Base-by-base conservation (phyloP, 75 land plant genomes). In the Pinus albicaulis region DNA sequence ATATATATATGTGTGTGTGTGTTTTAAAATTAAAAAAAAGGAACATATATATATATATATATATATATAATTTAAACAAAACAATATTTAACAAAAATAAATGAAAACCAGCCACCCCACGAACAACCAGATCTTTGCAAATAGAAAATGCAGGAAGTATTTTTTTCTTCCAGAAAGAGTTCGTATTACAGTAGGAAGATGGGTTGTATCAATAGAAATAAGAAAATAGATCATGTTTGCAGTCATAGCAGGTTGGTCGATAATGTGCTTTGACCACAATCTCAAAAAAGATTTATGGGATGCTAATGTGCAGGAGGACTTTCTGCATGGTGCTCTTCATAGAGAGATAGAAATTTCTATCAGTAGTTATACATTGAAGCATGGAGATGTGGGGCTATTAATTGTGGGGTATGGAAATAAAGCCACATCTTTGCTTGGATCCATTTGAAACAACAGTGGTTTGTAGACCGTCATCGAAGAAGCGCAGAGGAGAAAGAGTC, bases 211-310 rank as follows among this genome's bases (percentile, higher is more conserved):
- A 5, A 88, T 97, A 13, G 88, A 90, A 59, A 68, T 73, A 19
- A 84, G 59, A 55, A 97, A 94, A 82, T 90, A 97, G 77, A 95
- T 97, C 66, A 74, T 97, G 84, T 98, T 97, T 72, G 99, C 92
- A 74, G 98, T 97, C 26, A 94, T 98, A 23, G 92, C 99, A 16
- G 99, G 95, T 58, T 97, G 99, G 99, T 85, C 87, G 25, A 83
- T 97, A 17, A 89, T 97, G 86, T 97, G 99, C 76, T 97, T 92
- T 73, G 99, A 97, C 75, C 98, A 94, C 86, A 97, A 97, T 61
- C 82, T 97, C 63, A 87, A 89, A 64, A 97, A 97, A 77, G n/a
- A n/a, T n/a, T 85, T 97, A 31, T 97, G 99, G 99, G 99, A 97
- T 75, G 78, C 76, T 23, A 88, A 89, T 77, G 56, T 74, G 59